Conservation (phyloP, 345 rosid genomes). For the Eucalyptus tenuipes region DNA sequence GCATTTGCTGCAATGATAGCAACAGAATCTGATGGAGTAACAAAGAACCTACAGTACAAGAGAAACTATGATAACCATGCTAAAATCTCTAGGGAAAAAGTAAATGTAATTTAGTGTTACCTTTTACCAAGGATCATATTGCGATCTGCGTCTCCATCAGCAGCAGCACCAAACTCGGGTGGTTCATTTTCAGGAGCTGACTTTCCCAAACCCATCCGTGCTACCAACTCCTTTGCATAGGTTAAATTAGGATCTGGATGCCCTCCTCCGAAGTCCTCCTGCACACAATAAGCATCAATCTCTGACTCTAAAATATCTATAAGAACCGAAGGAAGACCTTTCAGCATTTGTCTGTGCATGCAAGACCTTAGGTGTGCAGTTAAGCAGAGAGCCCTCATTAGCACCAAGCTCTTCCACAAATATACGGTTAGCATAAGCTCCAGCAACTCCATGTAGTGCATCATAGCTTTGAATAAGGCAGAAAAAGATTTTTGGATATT, state of each 20-base stretch:
- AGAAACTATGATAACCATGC: not conserved
- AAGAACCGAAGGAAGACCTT: not conserved
- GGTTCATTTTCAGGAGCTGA: slow-evolving; percentile 55
- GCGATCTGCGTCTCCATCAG: slow-evolving; percentile 99
- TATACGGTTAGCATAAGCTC: slow-evolving; percentile 86
- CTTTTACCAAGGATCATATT: slow-evolving; percentile 98
- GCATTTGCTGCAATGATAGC: slow-evolving; percentile 99
- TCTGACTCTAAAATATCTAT: not conserved
- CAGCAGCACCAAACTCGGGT: slow-evolving; percentile 98
- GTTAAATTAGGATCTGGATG: slow-evolving; percentile 99
- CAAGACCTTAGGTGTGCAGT: slow-evolving; percentile 84
- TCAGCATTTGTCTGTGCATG: not conserved
- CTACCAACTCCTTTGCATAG: slow-evolving; percentile 93
- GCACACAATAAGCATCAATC: not conserved
- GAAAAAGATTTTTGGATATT: not conserved
- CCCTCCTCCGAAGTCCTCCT: slow-evolving; percentile 99
- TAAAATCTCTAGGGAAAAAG: not conserved
- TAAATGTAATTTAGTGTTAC: slow-evolving; percentile 9
- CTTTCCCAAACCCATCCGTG: slow-evolving; percentile 89
- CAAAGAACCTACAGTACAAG: slow-evolving; percentile 59
- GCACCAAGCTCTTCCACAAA: slow-evolving; percentile 99
- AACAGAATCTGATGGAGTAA: slow-evolving; percentile 97
- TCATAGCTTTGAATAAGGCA: slow-evolving; percentile 46
- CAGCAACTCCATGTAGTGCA: slow-evolving; percentile 97
- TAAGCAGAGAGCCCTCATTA: slow-evolving; percentile 63